A percentile compares a stretch with the other conserved stretches of the same genome.
Evolutionary conservation across 2,329 filamentous ascomycete genomes (phyloP).

Genomic region (Alternaria triticimaculans): DNA sequence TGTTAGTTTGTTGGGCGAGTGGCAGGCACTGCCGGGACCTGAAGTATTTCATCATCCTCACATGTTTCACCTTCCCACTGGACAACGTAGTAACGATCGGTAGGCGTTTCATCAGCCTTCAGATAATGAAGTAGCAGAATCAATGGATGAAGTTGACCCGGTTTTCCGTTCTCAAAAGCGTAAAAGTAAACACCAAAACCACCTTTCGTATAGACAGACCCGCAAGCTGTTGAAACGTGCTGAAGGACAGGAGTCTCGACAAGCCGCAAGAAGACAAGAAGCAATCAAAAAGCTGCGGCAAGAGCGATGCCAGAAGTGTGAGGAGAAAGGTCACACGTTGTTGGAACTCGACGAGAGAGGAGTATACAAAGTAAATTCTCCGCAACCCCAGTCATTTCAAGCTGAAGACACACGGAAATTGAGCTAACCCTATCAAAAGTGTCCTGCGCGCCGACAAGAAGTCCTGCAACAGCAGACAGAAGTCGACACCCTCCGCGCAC

Average conservation of each 20-base stretch:
- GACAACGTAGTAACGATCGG: conserved; percentile 1
- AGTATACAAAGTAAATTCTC: not conserved
- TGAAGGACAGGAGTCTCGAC: no score
- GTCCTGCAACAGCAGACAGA: not conserved
- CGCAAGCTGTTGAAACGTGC: not conserved
- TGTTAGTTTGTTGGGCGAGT: conserved; percentile 20
- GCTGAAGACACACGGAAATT: no score
- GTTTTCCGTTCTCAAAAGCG: not conserved
- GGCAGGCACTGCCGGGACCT: conserved; percentile 13
- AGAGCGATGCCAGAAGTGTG: not conserved
- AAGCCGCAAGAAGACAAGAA: not conserved
- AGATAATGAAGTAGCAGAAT: not conserved
- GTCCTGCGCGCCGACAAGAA: not conserved
- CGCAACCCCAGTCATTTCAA: no score
- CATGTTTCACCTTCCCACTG: not conserved
- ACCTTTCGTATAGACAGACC: not conserved
- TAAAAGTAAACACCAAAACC: not conserved
- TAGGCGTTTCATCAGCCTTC: not conserved
- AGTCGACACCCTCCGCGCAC: not conserved
- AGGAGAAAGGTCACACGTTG: not conserved
- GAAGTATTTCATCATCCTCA: conserved; percentile 12
- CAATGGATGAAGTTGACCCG: not conserved
- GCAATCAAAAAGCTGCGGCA: not conserved
- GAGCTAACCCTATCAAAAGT: conserved; percentile 1
- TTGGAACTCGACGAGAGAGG: not conserved